Percentiles rank a stretch among this genome's conserved stretches.
phyloP scores from a whole-genome alignment of 106 monocot species.

The Apostasia shenzhenica region DNA sequence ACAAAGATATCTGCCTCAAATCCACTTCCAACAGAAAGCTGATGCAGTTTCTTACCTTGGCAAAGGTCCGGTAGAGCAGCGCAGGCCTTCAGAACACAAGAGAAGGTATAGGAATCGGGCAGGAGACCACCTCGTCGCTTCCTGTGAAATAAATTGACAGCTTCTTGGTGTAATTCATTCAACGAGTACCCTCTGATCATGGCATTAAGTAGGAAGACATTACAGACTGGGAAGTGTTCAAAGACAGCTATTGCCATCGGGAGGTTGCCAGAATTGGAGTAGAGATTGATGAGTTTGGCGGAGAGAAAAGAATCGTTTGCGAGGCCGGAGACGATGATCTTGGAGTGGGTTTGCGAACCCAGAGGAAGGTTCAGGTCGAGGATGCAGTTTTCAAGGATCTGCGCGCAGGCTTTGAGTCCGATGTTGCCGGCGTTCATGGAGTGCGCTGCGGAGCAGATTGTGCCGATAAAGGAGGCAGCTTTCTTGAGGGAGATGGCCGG shows the following conservation, averaged over 20 bases:
- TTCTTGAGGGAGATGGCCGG: background rate
- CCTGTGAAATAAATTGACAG: conserved; percentile 29
- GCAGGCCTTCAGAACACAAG: conserved; percentile 42
- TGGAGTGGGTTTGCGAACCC: conserved; percentile 33
- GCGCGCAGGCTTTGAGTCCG: background rate
- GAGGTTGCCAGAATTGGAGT: conserved; percentile 31
- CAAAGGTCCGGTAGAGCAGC: conserved; percentile 16
- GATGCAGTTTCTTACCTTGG: conserved; percentile 31
- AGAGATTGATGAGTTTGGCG: conserved; percentile 44
- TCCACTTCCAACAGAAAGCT: conserved; percentile 14
- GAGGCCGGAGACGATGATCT: conserved; percentile 31
- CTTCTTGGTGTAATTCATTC: conserved; percentile 34
- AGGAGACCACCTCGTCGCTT: conserved; percentile 9
- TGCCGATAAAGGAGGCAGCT: background rate
- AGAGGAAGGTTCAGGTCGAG: conserved; percentile 4
- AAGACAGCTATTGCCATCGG: conserved; percentile 17
- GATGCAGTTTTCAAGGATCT: conserved; percentile 21
- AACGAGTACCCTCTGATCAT: conserved; percentile 35
- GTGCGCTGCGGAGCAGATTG: background rate
- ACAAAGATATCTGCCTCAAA: conserved; percentile 40
- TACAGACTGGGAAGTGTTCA: conserved; percentile 4
- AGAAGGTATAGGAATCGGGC: conserved; percentile 47
- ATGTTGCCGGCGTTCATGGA: background rate
- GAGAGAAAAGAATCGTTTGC: conserved; percentile 34
- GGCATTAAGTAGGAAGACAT: conserved; percentile 39